Percentiles rank a stretch among this genome's conserved stretches.
Conservation (phyloP, 768 basidiomycete species). For the Sporobolomyces roseus region DNA sequence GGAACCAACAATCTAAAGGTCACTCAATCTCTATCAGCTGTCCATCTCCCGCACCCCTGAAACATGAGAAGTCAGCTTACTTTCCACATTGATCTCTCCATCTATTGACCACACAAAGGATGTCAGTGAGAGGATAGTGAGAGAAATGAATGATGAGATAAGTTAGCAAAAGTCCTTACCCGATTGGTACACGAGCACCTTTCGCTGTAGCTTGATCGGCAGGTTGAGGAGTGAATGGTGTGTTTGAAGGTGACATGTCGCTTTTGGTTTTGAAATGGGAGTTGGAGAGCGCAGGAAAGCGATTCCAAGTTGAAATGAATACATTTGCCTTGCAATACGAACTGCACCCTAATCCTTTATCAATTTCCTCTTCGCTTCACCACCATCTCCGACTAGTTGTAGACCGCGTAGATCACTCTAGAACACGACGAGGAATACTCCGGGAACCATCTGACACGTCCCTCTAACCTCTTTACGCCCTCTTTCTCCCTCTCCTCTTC, state of each 20-base stretch:
- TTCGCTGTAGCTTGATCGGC: slow-evolving; percentile 16
- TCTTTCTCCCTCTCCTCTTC: not conserved
- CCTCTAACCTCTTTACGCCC: not conserved
- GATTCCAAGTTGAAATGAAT: not conserved
- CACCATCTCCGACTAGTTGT: too few relatives aligned
- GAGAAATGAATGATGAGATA: not conserved
- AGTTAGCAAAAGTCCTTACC: too few relatives aligned
- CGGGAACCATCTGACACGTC: not conserved
- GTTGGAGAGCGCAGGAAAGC: not conserved
- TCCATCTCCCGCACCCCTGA: not conserved
- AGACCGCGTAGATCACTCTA: too few relatives aligned
- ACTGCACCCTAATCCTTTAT: too few relatives aligned
- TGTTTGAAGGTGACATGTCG: slow-evolving; percentile 24
- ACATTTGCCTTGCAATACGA: too few relatives aligned
- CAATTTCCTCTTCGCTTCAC: too few relatives aligned
- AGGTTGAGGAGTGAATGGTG: slow-evolving; percentile 31
- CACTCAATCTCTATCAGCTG: too few relatives aligned
- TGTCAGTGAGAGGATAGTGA: not conserved
- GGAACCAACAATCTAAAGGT: slow-evolving; percentile 42
- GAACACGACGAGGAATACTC: too few relatives aligned
- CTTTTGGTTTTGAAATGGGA: not conserved
- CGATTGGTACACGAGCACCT: slow-evolving; percentile 35
- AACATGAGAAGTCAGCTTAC: not conserved
- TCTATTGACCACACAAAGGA: not conserved
- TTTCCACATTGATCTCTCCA: slow-evolving; percentile 41